Percentiles rank a stretch among this genome's conserved stretches.
These are phyloP conservation scores for Spathaspora sp. DNA, from an alignment of 1,139 yeast species.

Conservation along the genomic window DNA sequence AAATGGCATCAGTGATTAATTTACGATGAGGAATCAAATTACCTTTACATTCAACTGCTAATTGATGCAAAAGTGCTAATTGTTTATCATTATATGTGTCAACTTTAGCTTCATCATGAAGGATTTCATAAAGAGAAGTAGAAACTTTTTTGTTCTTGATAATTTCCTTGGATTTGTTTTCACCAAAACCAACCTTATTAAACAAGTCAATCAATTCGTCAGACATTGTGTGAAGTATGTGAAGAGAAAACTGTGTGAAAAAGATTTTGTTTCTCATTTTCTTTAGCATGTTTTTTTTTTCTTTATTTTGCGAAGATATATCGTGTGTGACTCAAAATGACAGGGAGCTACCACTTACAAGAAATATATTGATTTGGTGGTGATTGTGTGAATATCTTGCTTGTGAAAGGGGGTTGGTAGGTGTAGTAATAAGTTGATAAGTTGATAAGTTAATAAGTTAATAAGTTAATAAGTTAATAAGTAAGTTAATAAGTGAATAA, in stretches of 20 bases:
- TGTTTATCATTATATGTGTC: constrained; percentile 42
- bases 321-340: neutral
- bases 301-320: neutral
- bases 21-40: constrained; percentile 42
- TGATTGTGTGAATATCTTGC: neutral
- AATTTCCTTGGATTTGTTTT: constrained; percentile 70
- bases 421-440: no score
- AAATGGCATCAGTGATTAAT: constrained; percentile 58
- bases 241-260: neutral
- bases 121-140: constrained; percentile 59
- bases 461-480: no score
- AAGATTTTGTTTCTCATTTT: neutral
- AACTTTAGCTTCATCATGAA: constrained; percentile 34
- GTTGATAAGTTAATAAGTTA: no score
- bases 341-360: neutral
- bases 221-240: neutral
- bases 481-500: no score
- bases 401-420: no score
- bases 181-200: constrained; percentile 65
- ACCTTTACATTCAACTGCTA: constrained; percentile 68
- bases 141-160: constrained; percentile 84
- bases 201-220: constrained; percentile 47
- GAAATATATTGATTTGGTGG: no score
- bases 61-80: constrained; percentile 66
- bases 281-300: neutral